phyloP scores from a whole-genome alignment of 2,329 filamentous ascomycete species.

The Diplodia scrobiculata region DNA sequence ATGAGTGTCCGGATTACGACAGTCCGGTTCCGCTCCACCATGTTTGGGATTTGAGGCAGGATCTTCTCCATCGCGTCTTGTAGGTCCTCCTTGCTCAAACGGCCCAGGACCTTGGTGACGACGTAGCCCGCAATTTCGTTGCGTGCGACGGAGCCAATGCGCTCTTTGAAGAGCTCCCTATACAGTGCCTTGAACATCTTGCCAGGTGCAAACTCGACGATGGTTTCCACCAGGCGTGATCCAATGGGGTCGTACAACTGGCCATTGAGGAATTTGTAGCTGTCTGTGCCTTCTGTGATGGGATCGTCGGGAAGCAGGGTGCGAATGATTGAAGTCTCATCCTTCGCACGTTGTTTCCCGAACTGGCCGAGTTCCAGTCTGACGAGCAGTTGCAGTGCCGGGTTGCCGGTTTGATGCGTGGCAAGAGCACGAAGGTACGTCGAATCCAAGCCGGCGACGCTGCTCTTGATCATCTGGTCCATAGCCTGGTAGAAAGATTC shows the following conservation, averaged over 20 bases:
- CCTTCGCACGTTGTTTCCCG: conserved; percentile 65
- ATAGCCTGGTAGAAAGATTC: conserved; percentile 74
- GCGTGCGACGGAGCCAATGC: conserved; percentile 76
- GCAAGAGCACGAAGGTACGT: conserved; percentile 81
- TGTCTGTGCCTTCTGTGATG: conserved; percentile 70
- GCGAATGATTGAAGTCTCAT: conserved; percentile 69
- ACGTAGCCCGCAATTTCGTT: conserved; percentile 92
- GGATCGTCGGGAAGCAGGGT: conserved; percentile 79
- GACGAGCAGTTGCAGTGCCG: conserved; percentile 85
- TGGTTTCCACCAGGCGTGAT: conserved; percentile 83
- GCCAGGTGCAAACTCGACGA: conserved; percentile 77
- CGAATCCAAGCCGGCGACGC: conserved; percentile 72
- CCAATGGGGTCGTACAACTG: conserved; percentile 89
- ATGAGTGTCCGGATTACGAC: conserved; percentile 80
- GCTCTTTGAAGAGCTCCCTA: conserved; percentile 73
- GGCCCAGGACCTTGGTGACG: conserved; percentile 76
- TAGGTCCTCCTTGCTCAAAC: conserved; percentile 84
- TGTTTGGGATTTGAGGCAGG: conserved; percentile 68
- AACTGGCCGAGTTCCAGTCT: conserved; percentile 80
- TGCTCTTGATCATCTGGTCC: conserved; percentile 78
- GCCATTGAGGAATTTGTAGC: conserved; percentile 78
- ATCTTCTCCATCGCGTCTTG: conserved; percentile 71
- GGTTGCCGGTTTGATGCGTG: conserved; percentile 87
- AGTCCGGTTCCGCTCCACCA: conserved; percentile 75
- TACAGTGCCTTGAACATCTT: conserved; percentile 91